These are phyloP conservation scores for Apocynum venetum DNA, from an alignment of 257 asterid genomes.

Conservation along the genomic window DNA sequence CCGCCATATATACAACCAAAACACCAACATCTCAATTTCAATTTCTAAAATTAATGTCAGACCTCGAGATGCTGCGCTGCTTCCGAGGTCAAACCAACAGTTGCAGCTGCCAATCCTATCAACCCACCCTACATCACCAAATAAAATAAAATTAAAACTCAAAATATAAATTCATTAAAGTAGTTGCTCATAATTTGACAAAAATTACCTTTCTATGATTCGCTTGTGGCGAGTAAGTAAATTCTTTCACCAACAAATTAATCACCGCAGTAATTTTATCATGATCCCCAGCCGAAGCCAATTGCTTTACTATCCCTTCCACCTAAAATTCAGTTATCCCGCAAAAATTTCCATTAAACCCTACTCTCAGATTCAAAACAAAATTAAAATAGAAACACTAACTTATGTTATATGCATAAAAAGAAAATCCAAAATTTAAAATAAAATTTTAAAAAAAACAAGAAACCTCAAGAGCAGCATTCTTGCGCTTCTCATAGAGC, in stretches of 20 bases:
- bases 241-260: slow-evolving; percentile 73
- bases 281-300: slow-evolving; percentile 66
- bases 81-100: slow-evolving; percentile 88
- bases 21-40: neutral
- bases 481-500: slow-evolving; percentile 94
- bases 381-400: neutral
- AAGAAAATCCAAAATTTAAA: neutral
- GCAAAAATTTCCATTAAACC: slow-evolving; percentile 29
- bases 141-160: neutral
- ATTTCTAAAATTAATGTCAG: slow-evolving; percentile 9
- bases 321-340: slow-evolving; percentile 40
- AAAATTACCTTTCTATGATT: slow-evolving; percentile 73
- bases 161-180: slow-evolving; percentile 13
- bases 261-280: slow-evolving; percentile 77
- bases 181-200: neutral
- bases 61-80: slow-evolving; percentile 97
- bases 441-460: neutral
- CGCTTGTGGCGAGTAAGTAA: slow-evolving; percentile 78
- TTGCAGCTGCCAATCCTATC: slow-evolving; percentile 99
- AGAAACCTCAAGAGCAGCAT: slow-evolving; percentile 94
- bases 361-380: slow-evolving; percentile 24
- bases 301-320: slow-evolving; percentile 94
- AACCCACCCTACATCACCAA: slow-evolving; percentile 70
- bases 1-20: neutral
- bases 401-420: neutral